Base-by-base conservation (phyloP, 768 basidiomycete species). In the Kwoniella sp. region DNA sequence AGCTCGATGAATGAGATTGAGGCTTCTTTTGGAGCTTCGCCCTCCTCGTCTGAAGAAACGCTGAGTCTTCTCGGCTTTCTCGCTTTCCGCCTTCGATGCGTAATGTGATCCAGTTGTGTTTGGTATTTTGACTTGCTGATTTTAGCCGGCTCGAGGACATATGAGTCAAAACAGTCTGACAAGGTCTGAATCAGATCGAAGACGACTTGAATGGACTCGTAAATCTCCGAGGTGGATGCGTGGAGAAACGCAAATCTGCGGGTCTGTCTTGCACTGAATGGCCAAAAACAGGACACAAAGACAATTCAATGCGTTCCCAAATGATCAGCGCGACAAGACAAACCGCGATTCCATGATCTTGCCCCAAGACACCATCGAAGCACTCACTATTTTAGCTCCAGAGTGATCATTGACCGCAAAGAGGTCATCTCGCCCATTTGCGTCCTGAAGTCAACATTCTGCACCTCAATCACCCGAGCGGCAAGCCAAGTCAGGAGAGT, bases 301-400 rank as follows among this genome's bases (percentile, higher is more conserved):
- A n/a, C n/a, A n/a, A n/a, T n/a, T n/a, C n/a, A n/a, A n/a, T n/a
- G n/a, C n/a, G n/a, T n/a, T n/a, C n/a, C n/a, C n/a, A n/a, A n/a
- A n/a, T n/a, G n/a, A n/a, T n/a, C n/a, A n/a, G n/a, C n/a, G n/a
- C n/a, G n/a, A n/a, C n/a, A n/a, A n/a, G n/a, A n/a, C n/a, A n/a
- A n/a, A n/a, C n/a, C n/a, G n/a, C n/a, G n/a, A n/a, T n/a, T n/a
- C n/a, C n/a, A n/a, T n/a, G n/a, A n/a, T n/a, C n/a, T n/a, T n/a
- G n/a, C n/a, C n/a, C n/a, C n/a, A n/a, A n/a, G n/a, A n/a, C n/a
- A n/a, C n/a, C n/a, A n/a, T n/a, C n/a, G n/a, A 4, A 25, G 5
- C n/a, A 69, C 74, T 57, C 62, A 76, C 74, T 73, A 67, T 47
- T 66, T 49, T 44, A 73, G 55, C 29, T 76, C 71, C 3, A 68